Evolutionary conservation across 495 filamentous ascomycete genomes (phyloP).

Genomic region (Parmelia sp.): DNA sequence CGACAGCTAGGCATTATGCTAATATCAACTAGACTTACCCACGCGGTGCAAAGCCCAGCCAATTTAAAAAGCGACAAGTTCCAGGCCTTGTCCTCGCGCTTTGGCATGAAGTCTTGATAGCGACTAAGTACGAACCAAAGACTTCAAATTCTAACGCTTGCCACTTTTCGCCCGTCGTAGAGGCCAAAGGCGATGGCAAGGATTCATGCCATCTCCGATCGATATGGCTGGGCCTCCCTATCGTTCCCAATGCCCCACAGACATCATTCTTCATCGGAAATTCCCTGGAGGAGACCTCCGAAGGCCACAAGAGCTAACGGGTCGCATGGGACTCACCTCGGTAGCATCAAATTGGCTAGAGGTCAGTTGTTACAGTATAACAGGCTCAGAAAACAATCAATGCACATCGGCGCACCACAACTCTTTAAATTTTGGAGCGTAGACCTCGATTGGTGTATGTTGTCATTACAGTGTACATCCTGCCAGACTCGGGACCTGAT

Average conservation of each 20-base stretch:
- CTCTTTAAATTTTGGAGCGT: neutral
- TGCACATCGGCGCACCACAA: neutral
- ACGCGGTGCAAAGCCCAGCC: conserved; percentile 52
- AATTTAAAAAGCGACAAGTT: conserved; percentile 51
- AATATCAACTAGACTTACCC: conserved; percentile 53
- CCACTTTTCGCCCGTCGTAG: neutral
- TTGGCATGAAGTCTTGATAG: conserved; percentile 54
- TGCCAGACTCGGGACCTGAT: neutral
- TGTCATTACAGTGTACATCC: neutral
- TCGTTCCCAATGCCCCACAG: neutral
- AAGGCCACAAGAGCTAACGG: neutral
- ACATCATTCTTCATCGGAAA: neutral
- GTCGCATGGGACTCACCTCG: neutral
- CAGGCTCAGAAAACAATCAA: no score
- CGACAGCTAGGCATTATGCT: conserved; percentile 27
- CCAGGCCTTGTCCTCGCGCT: conserved; percentile 61
- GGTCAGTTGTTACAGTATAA: neutral
- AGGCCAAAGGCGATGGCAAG: neutral
- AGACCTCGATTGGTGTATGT: neutral
- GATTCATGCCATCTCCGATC: neutral
- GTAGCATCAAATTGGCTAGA: neutral
- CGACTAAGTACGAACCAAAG: conserved; percentile 9
- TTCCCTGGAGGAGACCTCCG: neutral
- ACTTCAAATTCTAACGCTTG: conserved; percentile 10
- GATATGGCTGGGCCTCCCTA: neutral